Conservation (phyloP, 2,329 filamentous ascomycete genomes). For the Aspergillus novoparasiticus region DNA sequence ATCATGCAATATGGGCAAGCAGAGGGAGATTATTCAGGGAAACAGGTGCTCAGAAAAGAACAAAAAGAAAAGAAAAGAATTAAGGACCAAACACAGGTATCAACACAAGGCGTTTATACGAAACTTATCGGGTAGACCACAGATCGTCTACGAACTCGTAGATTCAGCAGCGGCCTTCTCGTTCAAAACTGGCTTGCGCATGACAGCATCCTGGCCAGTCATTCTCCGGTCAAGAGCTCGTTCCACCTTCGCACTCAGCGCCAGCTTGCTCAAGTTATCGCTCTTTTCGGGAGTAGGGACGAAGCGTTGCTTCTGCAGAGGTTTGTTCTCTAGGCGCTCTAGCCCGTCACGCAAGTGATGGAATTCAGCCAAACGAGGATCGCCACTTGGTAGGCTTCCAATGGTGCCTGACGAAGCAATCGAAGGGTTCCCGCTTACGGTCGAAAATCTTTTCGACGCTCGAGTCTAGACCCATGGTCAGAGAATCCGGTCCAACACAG, state of each 20-base stretch:
- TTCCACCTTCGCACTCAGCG: slow-evolving; percentile 86
- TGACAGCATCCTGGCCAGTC: slow-evolving; percentile 79
- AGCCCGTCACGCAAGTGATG: slow-evolving; percentile 78
- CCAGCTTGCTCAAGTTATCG: slow-evolving; percentile 80
- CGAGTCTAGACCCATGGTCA: slow-evolving; percentile 43
- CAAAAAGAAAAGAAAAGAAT: slow-evolving; percentile 5
- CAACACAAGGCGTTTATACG: slow-evolving; percentile 6
- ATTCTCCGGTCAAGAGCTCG: slow-evolving; percentile 83
- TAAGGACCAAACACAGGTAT: slow-evolving; percentile 6
- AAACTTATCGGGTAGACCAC: slow-evolving; percentile 9
- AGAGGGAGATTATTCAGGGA: neutral
- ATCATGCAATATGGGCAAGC: slow-evolving; percentile 5
- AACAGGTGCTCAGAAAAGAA: slow-evolving; percentile 3
- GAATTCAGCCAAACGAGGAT: slow-evolving; percentile 64
- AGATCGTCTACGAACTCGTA: slow-evolving; percentile 2
- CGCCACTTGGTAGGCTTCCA: slow-evolving; percentile 42
- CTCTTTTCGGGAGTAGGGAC: slow-evolving; percentile 76
- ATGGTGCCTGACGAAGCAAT: slow-evolving; percentile 49
- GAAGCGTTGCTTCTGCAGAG: slow-evolving; percentile 79
- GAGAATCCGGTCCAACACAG: slow-evolving; percentile 1
- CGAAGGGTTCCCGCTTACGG: slow-evolving; percentile 52
- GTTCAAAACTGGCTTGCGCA: slow-evolving; percentile 64
- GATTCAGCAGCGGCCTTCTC: slow-evolving; percentile 39
- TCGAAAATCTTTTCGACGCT: slow-evolving; percentile 57
- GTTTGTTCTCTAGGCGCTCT: slow-evolving; percentile 87